Evolutionary conservation across 805 yeast species (phyloP), one percentile per base, ranked within the genome.

Genomic region (Kregervanrija pseudodelftensis): DNA sequence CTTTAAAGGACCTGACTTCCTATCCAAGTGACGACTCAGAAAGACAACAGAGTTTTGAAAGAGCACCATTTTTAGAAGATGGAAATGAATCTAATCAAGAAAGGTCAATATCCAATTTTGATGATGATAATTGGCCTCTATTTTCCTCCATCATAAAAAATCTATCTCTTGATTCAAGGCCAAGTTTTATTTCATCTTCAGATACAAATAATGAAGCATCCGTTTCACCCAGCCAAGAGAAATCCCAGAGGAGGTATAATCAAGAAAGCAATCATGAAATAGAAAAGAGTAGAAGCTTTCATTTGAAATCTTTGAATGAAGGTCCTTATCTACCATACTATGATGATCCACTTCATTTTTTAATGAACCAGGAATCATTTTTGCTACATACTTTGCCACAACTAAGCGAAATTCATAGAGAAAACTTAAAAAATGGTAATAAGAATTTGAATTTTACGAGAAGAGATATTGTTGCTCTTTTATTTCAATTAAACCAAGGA

Each of bases 401-500:
- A 9, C 56, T 64, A 36, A 41, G 60, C 1, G 34, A 44, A 11
- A 45, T 47, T 11, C 74, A 71, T 41, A 36, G 50, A 15, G 31
- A 31, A 5, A 59, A 57, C 33, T 52, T 73, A 11, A 47, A 51
- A 9, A 46, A 52, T 3, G 77, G 77, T 1, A 65, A 66, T 49
- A 58, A 53, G 13, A 57, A 60, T 38, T 56, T 73, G 16, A 42
- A 52, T 14, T 49, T 55, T 11, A 52, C 59, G 2, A 49, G 78
- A 46, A 46, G 40, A 5, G 49, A 51, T 47, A 57, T 73, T 1
- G 33, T 60, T 4, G 54, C 53, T 13, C 47, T 56, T 40, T 59
- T 69, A 12, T 10, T 33, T 4, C 69, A 68, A 45, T 49, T 76
- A n/a, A 64, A 70, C 8, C 73, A 72, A 42, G 64, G 63, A 43